Evolutionary conservation across 2,329 filamentous ascomycete genomes (phyloP).

Genomic region (Colletotrichum spaethianum): DNA sequence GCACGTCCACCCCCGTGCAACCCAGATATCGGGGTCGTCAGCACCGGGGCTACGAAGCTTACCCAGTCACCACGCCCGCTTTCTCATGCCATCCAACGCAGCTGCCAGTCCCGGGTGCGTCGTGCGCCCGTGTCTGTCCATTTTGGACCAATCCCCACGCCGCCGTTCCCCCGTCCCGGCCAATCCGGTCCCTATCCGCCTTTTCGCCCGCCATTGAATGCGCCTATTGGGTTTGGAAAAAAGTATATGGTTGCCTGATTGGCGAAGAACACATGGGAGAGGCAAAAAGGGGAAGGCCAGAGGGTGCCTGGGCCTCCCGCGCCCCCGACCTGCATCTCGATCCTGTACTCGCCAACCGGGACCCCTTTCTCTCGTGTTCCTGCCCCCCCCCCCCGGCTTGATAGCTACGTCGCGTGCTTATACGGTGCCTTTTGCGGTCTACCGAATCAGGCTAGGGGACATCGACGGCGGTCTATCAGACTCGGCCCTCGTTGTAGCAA

Average conservation of each 20-base stretch:
- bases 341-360: slow-evolving; percentile 27
- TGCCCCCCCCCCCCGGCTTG: not conserved
- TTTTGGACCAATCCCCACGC: not conserved
- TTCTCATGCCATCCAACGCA: not conserved
- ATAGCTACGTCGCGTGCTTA: not conserved
- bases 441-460: not conserved
- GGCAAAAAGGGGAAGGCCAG: not conserved
- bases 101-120: not conserved
- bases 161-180: not conserved
- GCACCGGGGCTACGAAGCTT: not conserved
- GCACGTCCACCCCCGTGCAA: not conserved
- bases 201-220: not conserved
- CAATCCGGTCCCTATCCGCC: not conserved
- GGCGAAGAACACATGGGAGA: not conserved
- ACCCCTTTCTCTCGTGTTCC: not conserved
- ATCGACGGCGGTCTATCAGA: not conserved
- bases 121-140: not conserved
- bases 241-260: not conserved
- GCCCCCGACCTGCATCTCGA: slow-evolving; percentile 35
- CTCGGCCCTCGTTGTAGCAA: not conserved
- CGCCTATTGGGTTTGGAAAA: not conserved
- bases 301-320: slow-evolving; percentile 13
- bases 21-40: slow-evolving; percentile 1
- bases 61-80: not conserved
- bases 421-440: not conserved